Evolutionary conservation across 2,329 filamentous ascomycete genomes (phyloP).

Genomic region (Dactylellina drechsleri): DNA sequence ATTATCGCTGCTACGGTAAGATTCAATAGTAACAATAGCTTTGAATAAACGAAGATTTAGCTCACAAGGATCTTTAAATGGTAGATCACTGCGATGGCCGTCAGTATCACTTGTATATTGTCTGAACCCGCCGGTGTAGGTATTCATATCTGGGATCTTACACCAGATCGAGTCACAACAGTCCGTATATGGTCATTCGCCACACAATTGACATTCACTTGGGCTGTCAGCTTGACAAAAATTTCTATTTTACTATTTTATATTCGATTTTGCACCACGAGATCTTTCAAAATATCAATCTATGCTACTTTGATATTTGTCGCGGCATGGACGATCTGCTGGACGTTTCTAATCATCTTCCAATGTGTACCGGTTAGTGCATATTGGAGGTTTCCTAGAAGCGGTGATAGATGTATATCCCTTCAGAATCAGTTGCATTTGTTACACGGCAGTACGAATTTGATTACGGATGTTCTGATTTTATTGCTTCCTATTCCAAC

Average conservation of each 20-base stretch:
- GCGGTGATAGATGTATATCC: conserved; percentile 62
- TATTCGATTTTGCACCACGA: conserved; percentile 60
- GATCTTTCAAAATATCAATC: conserved; percentile 59
- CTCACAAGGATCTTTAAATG: not conserved
- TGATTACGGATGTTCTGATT: conserved; percentile 69
- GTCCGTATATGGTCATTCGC: conserved; percentile 57
- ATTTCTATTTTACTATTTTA: conserved; percentile 63
- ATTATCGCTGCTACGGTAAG: conserved; percentile 58
- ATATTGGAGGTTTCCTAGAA: conserved; percentile 59
- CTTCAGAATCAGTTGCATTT: conserved; percentile 67
- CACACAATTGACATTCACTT: conserved; percentile 61
- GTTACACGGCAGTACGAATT: conserved; percentile 70
- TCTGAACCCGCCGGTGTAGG: conserved; percentile 41
- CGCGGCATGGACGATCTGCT: conserved; percentile 60
- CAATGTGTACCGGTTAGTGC: conserved; percentile 62
- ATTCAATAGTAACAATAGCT: not conserved
- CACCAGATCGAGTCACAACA: conserved; percentile 25
- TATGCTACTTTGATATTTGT: conserved; percentile 59
- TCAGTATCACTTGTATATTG: conserved; percentile 46
- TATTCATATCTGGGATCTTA: conserved; percentile 40
- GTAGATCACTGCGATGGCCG: conserved; percentile 45
- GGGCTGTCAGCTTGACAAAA: conserved; percentile 62
- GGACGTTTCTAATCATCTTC: conserved; percentile 61
- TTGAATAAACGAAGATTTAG: not conserved
- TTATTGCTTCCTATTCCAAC: conserved; percentile 67